Evolutionary conservation across 2,329 filamentous ascomycete species (phyloP), one percentile per base, ranked within the genome.

Genomic region (Rutstroemia sp.): DNA sequence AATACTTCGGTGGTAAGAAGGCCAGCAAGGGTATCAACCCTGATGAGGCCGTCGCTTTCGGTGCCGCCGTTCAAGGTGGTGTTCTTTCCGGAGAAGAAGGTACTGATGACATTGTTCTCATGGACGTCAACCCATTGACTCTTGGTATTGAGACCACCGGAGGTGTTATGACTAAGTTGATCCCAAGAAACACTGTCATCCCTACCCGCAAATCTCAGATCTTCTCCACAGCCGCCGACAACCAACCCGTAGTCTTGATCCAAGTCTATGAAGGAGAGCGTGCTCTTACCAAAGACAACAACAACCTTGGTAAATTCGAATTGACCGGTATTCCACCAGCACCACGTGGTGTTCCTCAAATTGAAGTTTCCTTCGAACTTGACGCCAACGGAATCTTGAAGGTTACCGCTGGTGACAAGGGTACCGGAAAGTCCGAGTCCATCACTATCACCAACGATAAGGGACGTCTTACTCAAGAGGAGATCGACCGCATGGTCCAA

Each of bases 361-460:
- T 99, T 61, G 94, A 99, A 77, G 94, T 99, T 67, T 89, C 89
- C 34, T 99, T 99, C 74, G 90, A 96, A 75, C 86, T 99, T 58
- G 92, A 99, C 69, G 92, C 91, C 79, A 97, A 99, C 77, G 92
- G 94, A 80, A 96, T 99, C 68, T 84, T 99, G 65, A 92, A 95
- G 81, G 94, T 99, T 62, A 89, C 88, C 64, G 94, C 94, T 65
- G 86, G 88, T 70, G 94, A 99, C 77, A 97, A 97, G 87, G 94
- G 92, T 72, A 96, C 92, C 69, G 94, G 94, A 75, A 96, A 97
- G 83, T 84, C 83, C 62, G 91, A 99, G 81, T 91, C 88, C 62
- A 97, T 99, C 75, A 97, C 94, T 68, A 99, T 99, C 73, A 97
- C 88, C 78, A 97, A 99, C 79, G 94, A 99, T 79, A 97, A 97